Conservation (phyloP, 2,329 filamentous ascomycete genomes). For the Trichoderma oligosporum region DNA sequence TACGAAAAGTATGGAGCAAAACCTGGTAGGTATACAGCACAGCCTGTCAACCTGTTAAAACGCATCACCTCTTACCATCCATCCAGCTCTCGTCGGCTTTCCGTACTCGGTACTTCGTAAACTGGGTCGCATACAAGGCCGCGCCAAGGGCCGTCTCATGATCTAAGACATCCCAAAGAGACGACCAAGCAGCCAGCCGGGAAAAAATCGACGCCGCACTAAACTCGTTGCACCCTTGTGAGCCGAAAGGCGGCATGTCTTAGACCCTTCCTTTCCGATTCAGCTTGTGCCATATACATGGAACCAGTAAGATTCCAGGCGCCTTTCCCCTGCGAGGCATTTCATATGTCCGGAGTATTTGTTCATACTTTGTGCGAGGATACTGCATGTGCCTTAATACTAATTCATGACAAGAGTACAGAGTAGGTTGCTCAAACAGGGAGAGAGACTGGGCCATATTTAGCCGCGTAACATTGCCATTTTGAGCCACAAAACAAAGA, state of each 20-base stretch:
- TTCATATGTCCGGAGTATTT: background rate
- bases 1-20: no score
- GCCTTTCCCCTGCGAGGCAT: slow-evolving; percentile 1
- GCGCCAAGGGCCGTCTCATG: slow-evolving; percentile 15
- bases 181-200: slow-evolving; percentile 17
- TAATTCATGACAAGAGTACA: no score
- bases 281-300: slow-evolving; percentile 17
- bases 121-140: slow-evolving; percentile 10
- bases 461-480: background rate
- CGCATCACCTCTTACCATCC: no score
- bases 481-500: background rate
- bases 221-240: slow-evolving; percentile 18
- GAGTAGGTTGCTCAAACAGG: background rate
- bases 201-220: slow-evolving; percentile 1
- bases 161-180: slow-evolving; percentile 5
- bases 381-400: slow-evolving; percentile 1
- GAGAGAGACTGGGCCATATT: background rate
- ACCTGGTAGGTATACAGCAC: no score
- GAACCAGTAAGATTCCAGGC: slow-evolving; percentile 17
- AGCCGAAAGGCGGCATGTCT: slow-evolving; percentile 19
- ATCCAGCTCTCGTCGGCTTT: slow-evolving; percentile 3
- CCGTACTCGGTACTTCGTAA: background rate
- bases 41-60: no score
- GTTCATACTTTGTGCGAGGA: background rate
- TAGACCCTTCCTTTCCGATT: slow-evolving; percentile 18